phyloP scores from a whole-genome alignment of 768 basidiomycete genomes.

The Leucogyrophana mollusca region DNA sequence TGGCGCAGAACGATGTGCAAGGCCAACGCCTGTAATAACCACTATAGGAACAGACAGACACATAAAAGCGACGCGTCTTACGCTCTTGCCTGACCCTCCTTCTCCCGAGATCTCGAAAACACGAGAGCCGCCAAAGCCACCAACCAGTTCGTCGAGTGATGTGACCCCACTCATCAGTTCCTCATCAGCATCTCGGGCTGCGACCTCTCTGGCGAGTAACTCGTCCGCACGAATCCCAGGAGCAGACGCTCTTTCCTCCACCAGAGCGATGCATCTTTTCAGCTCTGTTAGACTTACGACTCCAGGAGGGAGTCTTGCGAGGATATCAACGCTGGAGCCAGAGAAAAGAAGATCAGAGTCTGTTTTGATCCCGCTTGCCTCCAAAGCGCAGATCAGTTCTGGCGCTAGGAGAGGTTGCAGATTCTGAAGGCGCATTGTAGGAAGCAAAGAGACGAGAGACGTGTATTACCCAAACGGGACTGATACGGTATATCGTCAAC shows the following conservation, averaged over 20 bases:
- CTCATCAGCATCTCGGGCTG: conserved; percentile 14
- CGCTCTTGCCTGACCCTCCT: conserved; percentile 66
- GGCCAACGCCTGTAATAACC: conserved; percentile 53
- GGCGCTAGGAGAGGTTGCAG: conserved; percentile 35
- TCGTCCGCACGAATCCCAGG: conserved; percentile 34
- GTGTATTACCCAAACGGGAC: too few species aligned
- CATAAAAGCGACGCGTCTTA: conserved; percentile 31
- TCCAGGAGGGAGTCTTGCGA: conserved; percentile 48
- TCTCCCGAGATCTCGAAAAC: conserved; percentile 73
- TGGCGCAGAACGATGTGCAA: conserved; percentile 57
- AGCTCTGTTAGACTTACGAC: conserved; percentile 50
- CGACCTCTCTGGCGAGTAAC: conserved; percentile 16
- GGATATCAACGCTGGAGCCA: conserved; percentile 46
- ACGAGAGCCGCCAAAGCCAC: conserved; percentile 46
- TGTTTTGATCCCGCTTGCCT: conserved; percentile 49
- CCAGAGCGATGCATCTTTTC: conserved; percentile 34
- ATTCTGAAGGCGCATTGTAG: conserved; percentile 25
- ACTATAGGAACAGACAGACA: conserved; percentile 5
- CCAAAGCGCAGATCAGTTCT: conserved; percentile 45
- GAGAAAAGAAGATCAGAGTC: conserved; percentile 59
- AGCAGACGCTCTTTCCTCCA: conserved; percentile 44
- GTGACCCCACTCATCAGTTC: conserved; percentile 39
- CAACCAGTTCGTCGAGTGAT: conserved; percentile 52
- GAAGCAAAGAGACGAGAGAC: too few species aligned
- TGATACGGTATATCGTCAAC: too few species aligned